Percentiles rank a stretch among this genome's conserved stretches.
These are phyloP conservation scores for Amanita jacksonii DNA, from an alignment of 768 basidiomycete species.

Conservation along the genomic window DNA sequence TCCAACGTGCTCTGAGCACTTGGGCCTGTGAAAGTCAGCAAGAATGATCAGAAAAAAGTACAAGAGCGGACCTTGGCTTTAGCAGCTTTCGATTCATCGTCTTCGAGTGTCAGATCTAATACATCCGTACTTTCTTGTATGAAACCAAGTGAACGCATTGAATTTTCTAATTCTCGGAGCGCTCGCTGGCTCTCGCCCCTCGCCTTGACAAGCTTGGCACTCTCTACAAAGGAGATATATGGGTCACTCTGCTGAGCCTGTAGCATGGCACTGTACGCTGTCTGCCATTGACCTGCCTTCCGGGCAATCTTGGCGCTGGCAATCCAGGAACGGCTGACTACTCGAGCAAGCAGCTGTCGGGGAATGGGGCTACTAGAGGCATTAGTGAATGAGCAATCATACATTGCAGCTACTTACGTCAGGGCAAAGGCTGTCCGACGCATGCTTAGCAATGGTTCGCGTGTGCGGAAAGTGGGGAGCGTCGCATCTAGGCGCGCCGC, in stretches of 20 bases:
- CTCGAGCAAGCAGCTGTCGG: slow-evolving; percentile 33
- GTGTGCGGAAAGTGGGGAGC: slow-evolving; percentile 78
- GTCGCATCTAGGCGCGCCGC: slow-evolving; percentile 63
- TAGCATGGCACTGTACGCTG: slow-evolving; percentile 90
- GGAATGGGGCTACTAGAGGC: slow-evolving; percentile 22
- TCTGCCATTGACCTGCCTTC: slow-evolving; percentile 92
- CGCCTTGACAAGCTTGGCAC: slow-evolving; percentile 75
- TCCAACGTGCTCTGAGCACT: slow-evolving; percentile 83
- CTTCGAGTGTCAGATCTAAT: slow-evolving; percentile 51
- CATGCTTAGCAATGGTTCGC: slow-evolving; percentile 86
- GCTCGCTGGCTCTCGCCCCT: slow-evolving; percentile 78
- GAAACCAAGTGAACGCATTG: slow-evolving; percentile 46
- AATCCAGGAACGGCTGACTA: slow-evolving; percentile 84
- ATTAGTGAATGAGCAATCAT: slow-evolving; percentile 1
- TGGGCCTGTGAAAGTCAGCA: slow-evolving; percentile 42
- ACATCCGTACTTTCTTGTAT: slow-evolving; percentile 31
- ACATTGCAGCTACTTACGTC: slow-evolving; percentile 31
- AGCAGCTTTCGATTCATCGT: slow-evolving; percentile 38
- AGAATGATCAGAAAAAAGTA: background rate
- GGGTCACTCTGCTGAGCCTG: slow-evolving; percentile 74
- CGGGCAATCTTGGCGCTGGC: slow-evolving; percentile 92
- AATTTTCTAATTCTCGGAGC: slow-evolving; percentile 76
- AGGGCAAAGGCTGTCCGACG: slow-evolving; percentile 75
- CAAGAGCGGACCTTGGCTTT: slow-evolving; percentile 56
- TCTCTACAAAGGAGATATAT: slow-evolving; percentile 79